phyloP scores from a whole-genome alignment of 805 yeast species.

The Metschnikowia aberdeeniae region DNA sequence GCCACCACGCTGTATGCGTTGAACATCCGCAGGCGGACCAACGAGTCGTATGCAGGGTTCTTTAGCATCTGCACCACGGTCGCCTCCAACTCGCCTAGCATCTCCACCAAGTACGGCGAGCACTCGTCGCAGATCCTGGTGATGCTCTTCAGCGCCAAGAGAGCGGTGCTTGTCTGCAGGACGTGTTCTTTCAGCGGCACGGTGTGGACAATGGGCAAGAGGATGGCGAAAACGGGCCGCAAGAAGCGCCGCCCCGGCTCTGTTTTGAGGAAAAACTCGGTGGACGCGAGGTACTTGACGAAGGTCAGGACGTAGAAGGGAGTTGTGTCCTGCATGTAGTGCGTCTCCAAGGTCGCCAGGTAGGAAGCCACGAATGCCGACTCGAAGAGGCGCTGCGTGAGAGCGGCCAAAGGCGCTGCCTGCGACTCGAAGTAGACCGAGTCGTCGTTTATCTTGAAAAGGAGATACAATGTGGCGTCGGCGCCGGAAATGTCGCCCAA shows the following conservation, averaged over 20 bases:
- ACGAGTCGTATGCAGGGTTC: slow-evolving; percentile 34
- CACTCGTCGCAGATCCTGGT: slow-evolving; percentile 55
- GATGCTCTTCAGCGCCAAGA: slow-evolving; percentile 49
- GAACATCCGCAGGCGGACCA: slow-evolving; percentile 56
- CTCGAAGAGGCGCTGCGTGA: slow-evolving; percentile 23
- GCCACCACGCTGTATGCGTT: slow-evolving; percentile 62
- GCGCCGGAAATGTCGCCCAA: slow-evolving; percentile 21
- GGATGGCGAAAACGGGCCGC: slow-evolving; percentile 49
- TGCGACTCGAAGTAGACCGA: slow-evolving; percentile 35
- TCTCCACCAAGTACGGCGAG: slow-evolving; percentile 35
- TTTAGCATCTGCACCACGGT: slow-evolving; percentile 46
- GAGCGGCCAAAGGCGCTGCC: slow-evolving; percentile 22
- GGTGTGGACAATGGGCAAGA: slow-evolving; percentile 41
- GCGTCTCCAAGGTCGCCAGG: slow-evolving; percentile 9
- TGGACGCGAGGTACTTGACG: slow-evolving; percentile 44
- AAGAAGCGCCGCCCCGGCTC: slow-evolving; percentile 43
- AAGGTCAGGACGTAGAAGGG: slow-evolving; percentile 20
- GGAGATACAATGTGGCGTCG: slow-evolving; percentile 60
- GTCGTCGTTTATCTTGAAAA: slow-evolving; percentile 54
- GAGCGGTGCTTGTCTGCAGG: slow-evolving; percentile 23
- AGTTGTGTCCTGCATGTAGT: slow-evolving; percentile 3
- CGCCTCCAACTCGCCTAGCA: slow-evolving; percentile 46
- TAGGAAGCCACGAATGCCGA: slow-evolving; percentile 20
- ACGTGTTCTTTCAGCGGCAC: slow-evolving; percentile 4
- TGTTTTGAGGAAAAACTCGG: slow-evolving; percentile 55